phyloP scores from a whole-genome alignment of 352 stramenopile species.

The Pythium aristosporum region DNA sequence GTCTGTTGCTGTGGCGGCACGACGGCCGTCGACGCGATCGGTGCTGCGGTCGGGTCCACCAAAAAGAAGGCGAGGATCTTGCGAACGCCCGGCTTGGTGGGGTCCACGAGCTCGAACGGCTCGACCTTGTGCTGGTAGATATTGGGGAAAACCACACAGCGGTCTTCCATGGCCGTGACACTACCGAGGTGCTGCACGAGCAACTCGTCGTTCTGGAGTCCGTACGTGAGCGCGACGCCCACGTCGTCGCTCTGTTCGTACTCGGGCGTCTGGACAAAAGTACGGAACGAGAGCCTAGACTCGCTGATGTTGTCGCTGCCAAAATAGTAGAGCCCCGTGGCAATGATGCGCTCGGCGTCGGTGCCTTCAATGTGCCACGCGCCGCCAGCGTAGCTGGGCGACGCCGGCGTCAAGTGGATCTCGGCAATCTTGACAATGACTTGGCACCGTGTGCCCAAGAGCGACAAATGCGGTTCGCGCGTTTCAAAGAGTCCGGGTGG shows the following conservation, averaged over 20 bases:
- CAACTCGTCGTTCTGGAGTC: not conserved
- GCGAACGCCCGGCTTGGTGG: constrained; percentile 21
- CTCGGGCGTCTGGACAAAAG: constrained; percentile 9
- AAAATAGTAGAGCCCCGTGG: constrained; percentile 35
- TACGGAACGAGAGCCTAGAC: constrained; percentile 29
- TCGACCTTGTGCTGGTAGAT: constrained; percentile 30
- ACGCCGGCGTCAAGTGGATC: constrained; percentile 32
- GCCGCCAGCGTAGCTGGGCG: constrained; percentile 27
- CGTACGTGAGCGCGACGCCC: constrained; percentile 18
- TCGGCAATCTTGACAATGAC: constrained; percentile 36
- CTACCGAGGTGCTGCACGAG: constrained; percentile 23
- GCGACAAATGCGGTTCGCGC: constrained; percentile 3
- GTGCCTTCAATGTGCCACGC: constrained; percentile 35
- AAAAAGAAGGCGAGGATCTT: constrained; percentile 39
- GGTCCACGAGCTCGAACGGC: constrained; percentile 30
- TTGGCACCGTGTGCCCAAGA: constrained; percentile 21
- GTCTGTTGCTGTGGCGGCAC: constrained; percentile 34
- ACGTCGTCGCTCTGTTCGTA: constrained; percentile 20
- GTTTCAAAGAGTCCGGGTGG: constrained; percentile 17
- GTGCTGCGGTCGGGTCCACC: constrained; percentile 23
- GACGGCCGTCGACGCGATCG: constrained; percentile 29
- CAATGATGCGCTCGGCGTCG: constrained; percentile 24
- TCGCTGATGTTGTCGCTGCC: constrained; percentile 32
- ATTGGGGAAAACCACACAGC: constrained; percentile 37
- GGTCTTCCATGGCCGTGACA: constrained; percentile 20